Conservation (phyloP, 148 eudicot species). For the Chenopodium quinoa region DNA sequence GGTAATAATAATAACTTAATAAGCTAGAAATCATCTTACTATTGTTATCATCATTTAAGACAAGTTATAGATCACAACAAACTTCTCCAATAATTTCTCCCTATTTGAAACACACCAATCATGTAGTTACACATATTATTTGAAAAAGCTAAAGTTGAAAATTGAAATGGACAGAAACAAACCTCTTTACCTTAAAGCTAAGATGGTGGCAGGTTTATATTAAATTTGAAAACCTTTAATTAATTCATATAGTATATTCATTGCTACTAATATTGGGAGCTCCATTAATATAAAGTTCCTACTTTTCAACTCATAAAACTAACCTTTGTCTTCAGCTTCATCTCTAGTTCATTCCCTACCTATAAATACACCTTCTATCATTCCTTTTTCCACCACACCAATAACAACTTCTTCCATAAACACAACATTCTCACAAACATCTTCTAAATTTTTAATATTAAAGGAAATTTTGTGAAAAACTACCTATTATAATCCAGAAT, state of each 20-base stretch:
- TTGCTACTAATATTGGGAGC: background rate
- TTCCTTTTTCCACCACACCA: background rate
- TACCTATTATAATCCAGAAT: no score
- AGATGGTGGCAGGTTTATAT: background rate
- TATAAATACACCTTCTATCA: conserved; percentile 18
- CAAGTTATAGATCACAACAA: no score
- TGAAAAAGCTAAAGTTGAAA: background rate
- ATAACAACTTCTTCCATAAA: background rate
- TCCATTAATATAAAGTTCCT: background rate
- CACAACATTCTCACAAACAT: background rate
- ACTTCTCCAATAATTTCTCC: background rate
- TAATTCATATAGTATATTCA: no score
- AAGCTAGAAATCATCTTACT: no score
- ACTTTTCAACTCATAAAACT: no score
- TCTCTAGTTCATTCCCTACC: conserved; percentile 2
- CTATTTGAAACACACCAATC: conserved; percentile 4
- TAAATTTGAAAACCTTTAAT: background rate
- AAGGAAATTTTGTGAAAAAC: no score
- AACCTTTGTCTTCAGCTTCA: background rate
- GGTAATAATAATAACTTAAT: no score
- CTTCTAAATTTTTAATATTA: background rate
- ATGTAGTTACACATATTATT: background rate
- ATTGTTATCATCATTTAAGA: no score
- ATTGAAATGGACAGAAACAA: background rate
- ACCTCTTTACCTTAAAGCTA: background rate